Evolutionary conservation across 371 early-diverging fungal species (phyloP), one percentile per base, ranked within the genome.

Genomic region (Lichtheimia hyalospora): DNA sequence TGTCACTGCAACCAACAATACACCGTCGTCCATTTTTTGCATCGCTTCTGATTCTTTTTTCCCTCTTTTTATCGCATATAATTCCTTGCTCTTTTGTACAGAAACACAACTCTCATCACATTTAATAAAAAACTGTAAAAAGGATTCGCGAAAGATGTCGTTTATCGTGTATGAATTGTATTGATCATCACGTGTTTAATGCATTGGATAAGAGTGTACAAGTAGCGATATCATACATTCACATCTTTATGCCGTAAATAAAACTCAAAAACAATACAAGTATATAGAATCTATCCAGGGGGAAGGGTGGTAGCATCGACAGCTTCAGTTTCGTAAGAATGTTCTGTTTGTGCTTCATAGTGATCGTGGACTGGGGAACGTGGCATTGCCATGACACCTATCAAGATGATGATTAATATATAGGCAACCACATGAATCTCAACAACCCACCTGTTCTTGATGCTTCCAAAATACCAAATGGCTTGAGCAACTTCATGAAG

Each of bases 381-480:
- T 8, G 96, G 93, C 91, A 98, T 93, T 39, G 95, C 95, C 96
- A 98, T 96, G 69, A 89, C 79, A 60, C 92, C 53, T 53, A 21
- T 18, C 1, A 52, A 40, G 23, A 39, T 18, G 7, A 40, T 21
- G 18, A 5, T n/a, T 27, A n/a, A 51, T 34, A 5, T 27, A 3
- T 7, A 27, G 27, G 27, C 27, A 27, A 4, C 51, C 3, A 24
- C 24, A 24, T 13, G 2, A 15, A 5, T 21, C 21, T 8, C n/a
- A 24, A 16, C 50, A 16, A 50, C 34, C 3, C 18, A 53, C 53
- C 97, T 44, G 92, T 92, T 66, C 97, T 84, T 21, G 95, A 92
- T 2, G 92, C 94, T 78, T 98, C 97, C 61, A 96, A 78, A 61
- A 96, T 90, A 27, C 98, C 98, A 63, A 91, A 98, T n/a, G 96